Evolutionary conservation across 2,329 filamentous ascomycete species (phyloP).

Genomic region (Penicillium glabrum): DNA sequence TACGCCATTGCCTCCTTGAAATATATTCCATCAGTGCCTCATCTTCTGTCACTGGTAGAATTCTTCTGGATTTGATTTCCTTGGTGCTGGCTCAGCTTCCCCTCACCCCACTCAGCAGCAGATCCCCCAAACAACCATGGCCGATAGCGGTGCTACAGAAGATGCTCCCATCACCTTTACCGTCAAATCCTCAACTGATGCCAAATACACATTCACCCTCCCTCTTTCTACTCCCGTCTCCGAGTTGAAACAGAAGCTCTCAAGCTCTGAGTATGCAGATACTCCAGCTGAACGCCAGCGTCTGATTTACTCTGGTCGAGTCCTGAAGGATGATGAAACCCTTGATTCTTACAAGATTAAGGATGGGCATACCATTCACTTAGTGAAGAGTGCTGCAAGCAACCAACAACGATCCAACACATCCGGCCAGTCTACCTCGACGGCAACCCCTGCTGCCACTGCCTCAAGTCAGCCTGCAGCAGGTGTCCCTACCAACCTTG

Average conservation of each 20-base stretch:
- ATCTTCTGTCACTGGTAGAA: not conserved
- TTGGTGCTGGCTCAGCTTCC: constrained; percentile 1
- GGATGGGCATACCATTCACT: constrained; percentile 89
- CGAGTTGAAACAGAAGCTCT: constrained; percentile 87
- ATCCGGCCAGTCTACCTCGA: constrained; percentile 49
- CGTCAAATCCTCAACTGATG: constrained; percentile 93
- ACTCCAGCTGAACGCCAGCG: constrained; percentile 86
- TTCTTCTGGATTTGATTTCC: not conserved
- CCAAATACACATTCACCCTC: constrained; percentile 80
- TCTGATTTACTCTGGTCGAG: constrained; percentile 94
- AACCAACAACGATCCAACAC: constrained; percentile 63
- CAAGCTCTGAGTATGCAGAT: constrained; percentile 77
- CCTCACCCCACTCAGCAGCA: constrained; percentile 12
- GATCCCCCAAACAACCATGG: constrained; percentile 31
- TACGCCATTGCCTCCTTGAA: not conserved
- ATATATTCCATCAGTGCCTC: not conserved
- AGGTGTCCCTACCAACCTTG: constrained; percentile 50
- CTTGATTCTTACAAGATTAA: constrained; percentile 91
- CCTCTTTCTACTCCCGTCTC: constrained; percentile 71
- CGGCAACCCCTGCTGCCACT: constrained; percentile 33
- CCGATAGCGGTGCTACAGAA: constrained; percentile 47
- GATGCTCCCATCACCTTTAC: constrained; percentile 89
- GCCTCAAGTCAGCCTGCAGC: constrained; percentile 31
- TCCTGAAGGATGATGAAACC: constrained; percentile 91
- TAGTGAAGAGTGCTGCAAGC: constrained; percentile 94